Base-by-base conservation (phyloP, 768 basidiomycete genomes). In the Hortiboletus campestris region DNA sequence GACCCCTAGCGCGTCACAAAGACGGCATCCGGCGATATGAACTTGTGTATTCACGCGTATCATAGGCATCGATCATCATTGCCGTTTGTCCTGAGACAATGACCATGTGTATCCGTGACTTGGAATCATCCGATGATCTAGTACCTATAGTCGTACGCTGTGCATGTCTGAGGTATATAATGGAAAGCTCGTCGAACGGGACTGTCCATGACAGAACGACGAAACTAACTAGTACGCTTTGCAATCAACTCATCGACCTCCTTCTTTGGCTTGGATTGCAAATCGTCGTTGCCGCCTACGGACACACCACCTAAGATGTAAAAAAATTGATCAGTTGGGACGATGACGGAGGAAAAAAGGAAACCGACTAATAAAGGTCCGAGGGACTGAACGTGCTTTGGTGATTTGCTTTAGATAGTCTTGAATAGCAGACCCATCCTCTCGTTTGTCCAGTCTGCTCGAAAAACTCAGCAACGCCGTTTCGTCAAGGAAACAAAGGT, bases 381-480 rank as follows among this genome's bases (percentile, higher is more conserved):
- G 88, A 31, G 91, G 91, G 6, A 93, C 91, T 12, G 86, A 86
- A 20, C 80, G 69, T 61, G 88, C 90, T 0, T 78, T 78, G 0
- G 88, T 88, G 78, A 84, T 86, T 61, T 79, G 51, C 2, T 12
- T 20, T 5, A 94, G 76, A 62, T 91, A 91, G 20, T 71, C 63
- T 65, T 93, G 91, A 53, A 92, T 89, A 0, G 64, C 83, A 17
- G 57, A 17, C 11, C 83, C 88, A 36, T 92, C 84, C 0, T 81
- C 74, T 31, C 72, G 73, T 47, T 75, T 58, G 67, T 90, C 85
- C 46, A 91, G 73, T 66, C 89, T 67, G 14, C 13, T 9, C 31
- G 20, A 28, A 13, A 8, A 0, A n/a, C 34, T 28, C 14, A 40
- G 22, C 14, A 20, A 32, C 8, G 13, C 16, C 38, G 13, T 38